phyloP scores from a whole-genome alignment of 768 basidiomycete species.

The Agrocybe praecox region DNA sequence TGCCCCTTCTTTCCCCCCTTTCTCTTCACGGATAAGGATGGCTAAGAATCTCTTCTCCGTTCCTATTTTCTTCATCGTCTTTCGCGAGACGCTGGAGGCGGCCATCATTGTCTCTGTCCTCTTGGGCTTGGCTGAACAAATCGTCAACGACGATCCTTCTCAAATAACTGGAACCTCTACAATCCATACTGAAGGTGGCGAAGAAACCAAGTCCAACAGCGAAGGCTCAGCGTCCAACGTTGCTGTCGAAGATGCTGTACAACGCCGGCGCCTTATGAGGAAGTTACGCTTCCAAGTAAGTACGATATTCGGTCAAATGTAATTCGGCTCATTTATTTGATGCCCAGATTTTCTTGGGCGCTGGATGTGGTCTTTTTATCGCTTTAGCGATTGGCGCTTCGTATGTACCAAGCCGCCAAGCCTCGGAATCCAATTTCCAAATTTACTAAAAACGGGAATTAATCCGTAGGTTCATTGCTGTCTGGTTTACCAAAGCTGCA shows the following conservation, averaged over 20 bases:
- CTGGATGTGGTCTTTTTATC: constrained; percentile 71
- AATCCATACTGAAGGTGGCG: constrained; percentile 9
- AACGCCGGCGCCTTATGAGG: constrained; percentile 52
- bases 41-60: constrained; percentile 79
- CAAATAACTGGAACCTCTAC: constrained; percentile 1
- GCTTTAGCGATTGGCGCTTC: constrained; percentile 86
- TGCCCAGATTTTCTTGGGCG: constrained; percentile 74
- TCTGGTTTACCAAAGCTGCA: constrained; percentile 91
- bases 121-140: constrained; percentile 88
- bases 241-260: constrained; percentile 25
- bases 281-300: constrained; percentile 71
- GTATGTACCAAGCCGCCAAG: constrained; percentile 26
- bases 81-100: constrained; percentile 92
- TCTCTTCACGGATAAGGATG: constrained; percentile 51
- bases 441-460: constrained; percentile 7
- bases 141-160: constrained; percentile 47
- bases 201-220: constrained; percentile 22
- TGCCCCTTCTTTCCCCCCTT: constrained; percentile 13
- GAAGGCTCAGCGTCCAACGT: constrained; percentile 28
- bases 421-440: not conserved
- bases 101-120: constrained; percentile 92
- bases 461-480: constrained; percentile 72
- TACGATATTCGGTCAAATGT: not conserved
- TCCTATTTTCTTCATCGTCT: constrained; percentile 95
- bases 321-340: not conserved